These are phyloP conservation scores for Acephala macrosclerotiorum DNA, from an alignment of 2,329 filamentous ascomycete genomes.

Conservation along the genomic window DNA sequence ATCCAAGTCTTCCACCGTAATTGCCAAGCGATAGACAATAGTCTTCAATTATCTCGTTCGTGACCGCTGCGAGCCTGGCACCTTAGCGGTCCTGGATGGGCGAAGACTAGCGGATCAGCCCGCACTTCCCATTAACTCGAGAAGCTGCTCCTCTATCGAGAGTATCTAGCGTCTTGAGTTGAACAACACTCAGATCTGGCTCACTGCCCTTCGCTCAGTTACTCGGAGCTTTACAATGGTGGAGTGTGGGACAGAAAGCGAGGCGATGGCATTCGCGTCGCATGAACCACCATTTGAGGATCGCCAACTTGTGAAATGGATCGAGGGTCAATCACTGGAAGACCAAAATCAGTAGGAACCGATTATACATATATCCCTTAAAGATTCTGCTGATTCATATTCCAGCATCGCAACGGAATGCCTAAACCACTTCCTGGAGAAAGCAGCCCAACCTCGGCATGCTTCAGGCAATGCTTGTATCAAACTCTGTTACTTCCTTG, in stretches of 20 bases:
- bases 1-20: no score
- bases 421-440: conserved; percentile 35
- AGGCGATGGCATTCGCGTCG: not conserved
- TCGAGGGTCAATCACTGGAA: conserved; percentile 49
- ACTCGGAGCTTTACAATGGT: not conserved
- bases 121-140: no score
- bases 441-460: conserved; percentile 56
- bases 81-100: no score
- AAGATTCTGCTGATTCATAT: conserved; percentile 1
- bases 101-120: no score
- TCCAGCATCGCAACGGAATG: conserved; percentile 35
- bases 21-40: no score
- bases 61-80: no score
- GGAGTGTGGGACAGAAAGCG: not conserved
- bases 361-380: not conserved
- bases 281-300: conserved; percentile 35
- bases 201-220: no score
- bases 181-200: no score
- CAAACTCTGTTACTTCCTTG: conserved; percentile 68
- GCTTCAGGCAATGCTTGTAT: conserved; percentile 64
- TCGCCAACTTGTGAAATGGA: conserved; percentile 47
- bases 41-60: no score
- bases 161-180: no score
- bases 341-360: conserved; percentile 47
- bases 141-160: no score